Evolutionary conservation across 805 yeast species (phyloP), one percentile per base, ranked within the genome.

Genomic region (Candida tibetensis): DNA sequence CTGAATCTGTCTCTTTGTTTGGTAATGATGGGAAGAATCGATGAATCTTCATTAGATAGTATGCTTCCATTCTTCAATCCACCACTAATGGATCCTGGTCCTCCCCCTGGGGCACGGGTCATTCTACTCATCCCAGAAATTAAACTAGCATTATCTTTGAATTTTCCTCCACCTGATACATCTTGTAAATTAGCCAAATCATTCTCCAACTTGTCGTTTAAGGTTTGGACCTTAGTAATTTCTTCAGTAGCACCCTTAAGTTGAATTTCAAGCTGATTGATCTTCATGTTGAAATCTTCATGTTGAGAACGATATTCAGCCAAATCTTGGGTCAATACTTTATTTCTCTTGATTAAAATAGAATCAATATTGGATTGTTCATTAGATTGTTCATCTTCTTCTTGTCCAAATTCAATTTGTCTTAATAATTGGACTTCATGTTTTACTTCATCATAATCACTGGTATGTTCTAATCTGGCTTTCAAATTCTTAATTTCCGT

Each of bases 1-100:
- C 95, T 80, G 69, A 90, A 89, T 45, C 99, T 71, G 60, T 91
- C 99, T 58, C 99, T 79, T 65, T 91, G 99, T 55, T 91, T 90
- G 10, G 96, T 89, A 19, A 93, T 79, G 37, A 91, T 88, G 1
- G 95, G 95, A 35, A 91, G 61, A 19, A 90, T 77, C 3, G 80
- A 74, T 9, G 69, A 53, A 36, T 75, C 77, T 28, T 55, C 61
- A 8, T 45, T 47, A 7, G 49, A 47, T n/a, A n/a, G n/a, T n/a
- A n/a, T n/a, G 8, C 42, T 51, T 49, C 50, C 34, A 4, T 32
- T 35, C 7, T 42, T 38, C n/a, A 46, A 41, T 9, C 68, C 67
- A 17, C 78, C 77, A 34, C 32, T 31, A 9, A 40, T 40, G 19
- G 48, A 43, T 8, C 60, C 60, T 39, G 39, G 19, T 26, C 41